phyloP scores from a whole-genome alignment of 345 rosid genomes.

The Rhizophora apiculata region DNA sequence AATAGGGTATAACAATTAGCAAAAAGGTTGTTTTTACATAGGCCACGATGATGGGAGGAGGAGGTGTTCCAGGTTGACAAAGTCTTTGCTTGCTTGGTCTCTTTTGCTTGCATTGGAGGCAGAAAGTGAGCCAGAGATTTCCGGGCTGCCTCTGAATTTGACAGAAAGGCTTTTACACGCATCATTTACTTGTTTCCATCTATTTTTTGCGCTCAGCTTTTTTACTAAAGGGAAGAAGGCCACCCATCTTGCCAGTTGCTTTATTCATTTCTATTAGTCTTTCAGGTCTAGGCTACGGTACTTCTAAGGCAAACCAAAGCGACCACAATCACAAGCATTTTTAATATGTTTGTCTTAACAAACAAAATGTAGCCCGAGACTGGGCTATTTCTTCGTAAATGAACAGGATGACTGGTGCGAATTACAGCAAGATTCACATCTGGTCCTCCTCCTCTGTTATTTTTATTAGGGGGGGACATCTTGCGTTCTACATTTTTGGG shows the following conservation, averaged over 20 bases:
- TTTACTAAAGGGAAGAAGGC: too few relatives aligned
- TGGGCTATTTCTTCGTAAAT: not conserved
- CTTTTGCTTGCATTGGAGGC: not conserved
- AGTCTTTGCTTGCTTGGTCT: slow-evolving; percentile 10
- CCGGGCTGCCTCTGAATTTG: slow-evolving; percentile 25
- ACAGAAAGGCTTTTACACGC: not conserved
- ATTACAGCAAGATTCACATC: slow-evolving; percentile 1
- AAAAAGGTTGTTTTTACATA: not conserved
- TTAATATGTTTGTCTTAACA: too few relatives aligned
- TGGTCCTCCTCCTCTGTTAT: too few relatives aligned
- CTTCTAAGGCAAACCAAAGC: too few relatives aligned
- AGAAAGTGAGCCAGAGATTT: slow-evolving; percentile 13
- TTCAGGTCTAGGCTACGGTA: too few relatives aligned
- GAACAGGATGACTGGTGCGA: not conserved
- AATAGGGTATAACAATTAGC: slow-evolving; percentile 19
- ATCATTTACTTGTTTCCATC: too few relatives aligned
- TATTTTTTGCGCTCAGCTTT: too few relatives aligned
- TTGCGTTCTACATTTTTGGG: too few relatives aligned
- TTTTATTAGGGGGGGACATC: too few relatives aligned
- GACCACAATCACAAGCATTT: too few relatives aligned
- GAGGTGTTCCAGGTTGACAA: not conserved
- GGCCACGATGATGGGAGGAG: not conserved
- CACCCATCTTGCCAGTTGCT: too few relatives aligned
- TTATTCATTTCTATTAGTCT: too few relatives aligned
- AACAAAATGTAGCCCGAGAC: not conserved